A percentile compares a stretch with the other conserved stretches of the same genome.
These are phyloP conservation scores for Fusarium sacchari DNA, from an alignment of 2,329 filamentous ascomycete genomes.

Conservation along the genomic window DNA sequence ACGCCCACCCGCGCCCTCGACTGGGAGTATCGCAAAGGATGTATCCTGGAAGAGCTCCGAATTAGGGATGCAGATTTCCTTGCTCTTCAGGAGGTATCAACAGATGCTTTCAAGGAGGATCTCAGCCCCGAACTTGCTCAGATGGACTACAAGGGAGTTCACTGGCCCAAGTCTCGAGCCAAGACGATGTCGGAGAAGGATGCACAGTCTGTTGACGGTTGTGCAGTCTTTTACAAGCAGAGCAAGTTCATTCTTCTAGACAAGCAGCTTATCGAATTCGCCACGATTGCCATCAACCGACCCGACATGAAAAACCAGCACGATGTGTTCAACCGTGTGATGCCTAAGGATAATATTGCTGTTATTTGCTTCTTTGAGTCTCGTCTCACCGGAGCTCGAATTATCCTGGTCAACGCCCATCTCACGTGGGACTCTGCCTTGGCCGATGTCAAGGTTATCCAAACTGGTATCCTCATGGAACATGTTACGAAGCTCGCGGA, in stretches of 20 bases:
- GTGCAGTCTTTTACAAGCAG: conserved; percentile 95
- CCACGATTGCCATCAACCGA: conserved; percentile 89
- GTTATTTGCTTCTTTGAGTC: conserved; percentile 94
- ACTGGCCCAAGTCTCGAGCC: conserved; percentile 89
- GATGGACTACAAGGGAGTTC: conserved; percentile 91
- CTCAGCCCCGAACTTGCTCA: conserved; percentile 88
- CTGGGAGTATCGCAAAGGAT: conserved; percentile 87
- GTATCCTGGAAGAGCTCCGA: conserved; percentile 85
- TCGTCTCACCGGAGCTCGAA: conserved; percentile 83
- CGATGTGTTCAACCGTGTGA: conserved; percentile 97
- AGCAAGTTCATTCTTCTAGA: conserved; percentile 94
- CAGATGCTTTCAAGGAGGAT: conserved; percentile 89
- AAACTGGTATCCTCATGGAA: conserved; percentile 95
- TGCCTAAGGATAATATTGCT: conserved; percentile 98
- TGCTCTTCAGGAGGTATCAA: conserved; percentile 92
- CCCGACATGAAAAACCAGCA: conserved; percentile 97
- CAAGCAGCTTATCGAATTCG: conserved; percentile 93
- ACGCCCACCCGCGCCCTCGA: conserved; percentile 82
- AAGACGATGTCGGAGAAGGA: conserved; percentile 93
- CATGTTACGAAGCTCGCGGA: conserved; percentile 87
- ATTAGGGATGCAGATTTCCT: conserved; percentile 87
- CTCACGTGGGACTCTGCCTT: conserved; percentile 93
- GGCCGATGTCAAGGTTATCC: conserved; percentile 95
- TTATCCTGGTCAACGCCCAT: conserved; percentile 95
- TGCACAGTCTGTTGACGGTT: conserved; percentile 90